phyloP scores from a whole-genome alignment of 768 basidiomycete genomes.

The Cubamyces lactineus region DNA sequence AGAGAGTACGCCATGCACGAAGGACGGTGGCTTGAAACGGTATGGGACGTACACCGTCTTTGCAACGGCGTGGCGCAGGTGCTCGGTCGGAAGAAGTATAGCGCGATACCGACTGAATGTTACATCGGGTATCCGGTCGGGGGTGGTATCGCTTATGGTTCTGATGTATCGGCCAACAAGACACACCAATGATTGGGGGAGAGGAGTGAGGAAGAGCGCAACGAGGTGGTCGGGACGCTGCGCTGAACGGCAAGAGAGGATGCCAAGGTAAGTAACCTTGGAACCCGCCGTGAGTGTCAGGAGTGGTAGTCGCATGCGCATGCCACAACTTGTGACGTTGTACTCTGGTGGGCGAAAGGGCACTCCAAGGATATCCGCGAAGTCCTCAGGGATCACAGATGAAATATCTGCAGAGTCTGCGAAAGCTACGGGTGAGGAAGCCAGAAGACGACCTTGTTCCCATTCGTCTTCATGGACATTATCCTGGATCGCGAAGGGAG shows the following conservation, averaged over 20 bases:
- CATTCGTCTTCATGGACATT: background rate
- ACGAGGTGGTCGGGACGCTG: background rate
- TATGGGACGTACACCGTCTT: background rate
- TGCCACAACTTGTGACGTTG: background rate
- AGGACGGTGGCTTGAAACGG: background rate
- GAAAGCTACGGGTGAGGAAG: background rate
- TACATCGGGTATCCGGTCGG: background rate
- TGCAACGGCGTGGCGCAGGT: background rate
- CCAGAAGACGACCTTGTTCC: background rate
- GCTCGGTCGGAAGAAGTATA: background rate
- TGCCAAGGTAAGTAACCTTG: background rate
- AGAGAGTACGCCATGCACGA: background rate
- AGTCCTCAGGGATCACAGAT: background rate
- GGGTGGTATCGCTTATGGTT: background rate
- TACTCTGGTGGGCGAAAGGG: background rate
- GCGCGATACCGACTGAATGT: background rate
- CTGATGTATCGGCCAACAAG: background rate
- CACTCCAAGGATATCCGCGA: background rate
- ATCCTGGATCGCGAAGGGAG: background rate
- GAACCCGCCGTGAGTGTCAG: background rate
- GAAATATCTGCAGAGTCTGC: background rate
- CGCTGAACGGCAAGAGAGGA: background rate
- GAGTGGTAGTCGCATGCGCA: background rate
- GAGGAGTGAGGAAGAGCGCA: constrained; percentile 1
- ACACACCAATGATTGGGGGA: background rate